These are phyloP conservation scores for Knufia petricola DNA, from an alignment of 2,329 filamentous ascomycete genomes.

Conservation along the genomic window DNA sequence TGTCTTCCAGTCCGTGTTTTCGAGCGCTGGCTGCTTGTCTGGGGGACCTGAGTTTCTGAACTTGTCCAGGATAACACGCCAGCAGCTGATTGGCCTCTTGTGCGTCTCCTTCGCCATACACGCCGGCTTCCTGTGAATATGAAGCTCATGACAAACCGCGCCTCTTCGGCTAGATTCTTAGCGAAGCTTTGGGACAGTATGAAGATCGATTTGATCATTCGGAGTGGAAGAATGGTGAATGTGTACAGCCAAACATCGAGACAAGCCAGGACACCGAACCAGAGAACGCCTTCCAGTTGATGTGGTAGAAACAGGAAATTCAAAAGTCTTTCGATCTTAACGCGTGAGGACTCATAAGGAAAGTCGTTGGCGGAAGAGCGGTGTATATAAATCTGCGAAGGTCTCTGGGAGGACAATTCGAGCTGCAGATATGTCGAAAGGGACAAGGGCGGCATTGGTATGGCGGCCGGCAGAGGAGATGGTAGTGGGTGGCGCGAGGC, in stretches of 20 bases:
- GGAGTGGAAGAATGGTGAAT: conserved; percentile 85
- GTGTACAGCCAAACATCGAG: conserved; percentile 94
- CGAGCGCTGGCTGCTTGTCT: neutral
- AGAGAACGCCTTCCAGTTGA: conserved; percentile 72
- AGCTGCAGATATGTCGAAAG: conserved; percentile 57
- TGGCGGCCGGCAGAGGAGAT: conserved; percentile 42
- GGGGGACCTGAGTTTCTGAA: conserved; percentile 3
- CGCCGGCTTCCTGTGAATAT: conserved; percentile 71
- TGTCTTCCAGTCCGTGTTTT: conserved; percentile 26
- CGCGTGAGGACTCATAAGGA: conserved; percentile 82
- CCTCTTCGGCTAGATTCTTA: conserved; percentile 61
- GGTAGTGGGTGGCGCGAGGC: conserved; percentile 26
- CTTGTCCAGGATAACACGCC: conserved; percentile 34
- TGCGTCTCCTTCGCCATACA: conserved; percentile 51
- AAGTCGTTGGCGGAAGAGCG: conserved; percentile 47
- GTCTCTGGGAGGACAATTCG: conserved; percentile 51
- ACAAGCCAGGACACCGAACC: conserved; percentile 83
- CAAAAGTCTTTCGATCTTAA: conserved; percentile 83
- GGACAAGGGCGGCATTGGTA: conserved; percentile 54
- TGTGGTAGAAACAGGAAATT: conserved; percentile 79
- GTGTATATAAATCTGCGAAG: conserved; percentile 55
- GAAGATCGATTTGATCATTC: conserved; percentile 71
- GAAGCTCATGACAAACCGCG: conserved; percentile 60
- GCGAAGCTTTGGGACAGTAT: conserved; percentile 72
- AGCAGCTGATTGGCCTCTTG: conserved; percentile 24